Evolutionary conservation across 2,329 filamentous ascomycete genomes (phyloP).

Genomic region (Scedosporium minutisporum): DNA sequence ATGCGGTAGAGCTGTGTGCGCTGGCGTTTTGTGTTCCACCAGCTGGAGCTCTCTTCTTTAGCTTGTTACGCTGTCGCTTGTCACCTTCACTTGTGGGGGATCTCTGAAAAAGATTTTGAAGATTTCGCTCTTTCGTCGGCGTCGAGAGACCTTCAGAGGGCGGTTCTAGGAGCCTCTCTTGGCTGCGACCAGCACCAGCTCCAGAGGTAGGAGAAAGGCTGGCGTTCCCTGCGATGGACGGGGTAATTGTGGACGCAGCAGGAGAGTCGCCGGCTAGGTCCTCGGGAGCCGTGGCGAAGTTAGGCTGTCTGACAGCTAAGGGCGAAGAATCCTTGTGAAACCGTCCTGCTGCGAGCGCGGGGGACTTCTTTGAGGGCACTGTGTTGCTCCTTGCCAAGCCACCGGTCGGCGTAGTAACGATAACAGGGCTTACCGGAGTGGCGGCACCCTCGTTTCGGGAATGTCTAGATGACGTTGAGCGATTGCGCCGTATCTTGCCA

Average conservation of each 20-base stretch:
- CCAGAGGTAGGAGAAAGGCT: conserved; percentile 19
- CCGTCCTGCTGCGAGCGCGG: conserved; percentile 56
- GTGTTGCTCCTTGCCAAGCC: conserved; percentile 69
- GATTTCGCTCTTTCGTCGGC: conserved; percentile 54
- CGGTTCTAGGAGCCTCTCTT: conserved; percentile 34
- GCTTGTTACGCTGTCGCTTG: conserved; percentile 73
- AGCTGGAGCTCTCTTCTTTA: conserved; percentile 68
- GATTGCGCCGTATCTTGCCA: conserved; percentile 72
- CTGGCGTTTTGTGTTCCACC: conserved; percentile 61
- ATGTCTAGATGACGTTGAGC: conserved; percentile 83
- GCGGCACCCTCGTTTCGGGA: conserved; percentile 60
- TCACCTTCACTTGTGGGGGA: conserved; percentile 49
- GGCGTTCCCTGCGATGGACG: conserved; percentile 17
- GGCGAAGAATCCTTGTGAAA: conserved; percentile 37
- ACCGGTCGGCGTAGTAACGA: conserved; percentile 44
- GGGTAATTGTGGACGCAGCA: conserved; percentile 7
- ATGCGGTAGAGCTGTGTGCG: conserved; percentile 81
- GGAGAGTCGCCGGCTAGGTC: conserved; percentile 19
- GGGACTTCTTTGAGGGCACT: conserved; percentile 81
- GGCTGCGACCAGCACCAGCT: conserved; percentile 32
- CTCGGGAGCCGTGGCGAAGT: conserved; percentile 21
- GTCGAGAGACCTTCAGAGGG: conserved; percentile 34
- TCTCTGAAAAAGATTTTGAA: conserved; percentile 62
- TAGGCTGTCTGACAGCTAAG: conserved; percentile 7
- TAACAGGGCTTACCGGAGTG: conserved; percentile 56